A percentile compares a stretch with the other conserved stretches of the same genome.
These are phyloP conservation scores for Iberis pinnata DNA, from an alignment of 345 rosid species.

Conservation along the genomic window DNA sequence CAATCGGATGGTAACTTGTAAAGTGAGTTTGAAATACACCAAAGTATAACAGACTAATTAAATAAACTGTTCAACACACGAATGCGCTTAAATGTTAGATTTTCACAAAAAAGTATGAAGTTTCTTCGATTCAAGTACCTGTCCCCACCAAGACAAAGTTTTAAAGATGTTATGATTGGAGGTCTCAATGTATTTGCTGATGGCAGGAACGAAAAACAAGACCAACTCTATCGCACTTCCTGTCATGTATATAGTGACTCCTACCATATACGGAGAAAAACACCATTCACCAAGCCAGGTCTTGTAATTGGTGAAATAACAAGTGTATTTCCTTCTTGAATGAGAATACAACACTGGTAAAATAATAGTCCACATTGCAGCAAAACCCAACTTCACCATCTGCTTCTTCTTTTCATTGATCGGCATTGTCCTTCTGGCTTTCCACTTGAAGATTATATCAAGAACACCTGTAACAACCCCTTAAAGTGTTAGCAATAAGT, in stretches of 20 bases:
- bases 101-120: constrained; percentile 13
- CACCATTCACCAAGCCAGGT: constrained; percentile 85
- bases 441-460: constrained; percentile 84
- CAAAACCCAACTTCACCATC: constrained; percentile 55
- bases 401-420: constrained; percentile 53
- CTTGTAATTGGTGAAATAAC: constrained; percentile 52
- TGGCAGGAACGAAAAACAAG: constrained; percentile 74
- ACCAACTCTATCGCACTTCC: constrained; percentile 72
- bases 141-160: constrained; percentile 66
- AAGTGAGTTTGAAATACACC: constrained; percentile 12
- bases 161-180: constrained; percentile 60
- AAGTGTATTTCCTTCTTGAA: constrained; percentile 69
- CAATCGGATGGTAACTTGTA: constrained; percentile 1
- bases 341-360: constrained; percentile 70
- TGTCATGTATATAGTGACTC: constrained; percentile 57
- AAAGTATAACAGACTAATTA: constrained; percentile 10
- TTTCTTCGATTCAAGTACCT: constrained; percentile 41
- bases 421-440: constrained; percentile 60
- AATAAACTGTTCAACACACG: too few species aligned
- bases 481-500: constrained; percentile 9
- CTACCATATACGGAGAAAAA: constrained; percentile 78
- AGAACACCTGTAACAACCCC: constrained; percentile 55
- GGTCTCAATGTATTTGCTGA: constrained; percentile 71
- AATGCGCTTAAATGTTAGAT: constrained; percentile 9
- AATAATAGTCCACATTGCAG: constrained; percentile 71